Evolutionary conservation across 257 asterid species (phyloP).

Genomic region (Vinca minor): DNA sequence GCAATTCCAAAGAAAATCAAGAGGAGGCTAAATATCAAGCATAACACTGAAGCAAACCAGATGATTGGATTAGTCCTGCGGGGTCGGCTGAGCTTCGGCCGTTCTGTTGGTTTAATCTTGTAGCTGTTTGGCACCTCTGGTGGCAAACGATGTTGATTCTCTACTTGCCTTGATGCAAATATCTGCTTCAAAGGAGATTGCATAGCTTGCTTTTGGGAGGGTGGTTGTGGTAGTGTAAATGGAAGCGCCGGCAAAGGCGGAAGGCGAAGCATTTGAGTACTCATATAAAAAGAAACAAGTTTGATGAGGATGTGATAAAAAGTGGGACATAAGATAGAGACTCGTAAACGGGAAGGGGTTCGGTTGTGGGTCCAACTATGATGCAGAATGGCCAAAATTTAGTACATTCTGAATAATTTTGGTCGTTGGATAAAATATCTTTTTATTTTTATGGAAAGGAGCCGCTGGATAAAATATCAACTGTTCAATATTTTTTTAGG

Average conservation of each 20-base stretch:
- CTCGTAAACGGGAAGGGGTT: no score
- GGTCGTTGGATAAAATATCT: no score
- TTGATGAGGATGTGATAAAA: no score
- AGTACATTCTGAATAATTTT: no score
- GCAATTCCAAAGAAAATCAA: slow-evolving; percentile 63
- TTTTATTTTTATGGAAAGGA: no score
- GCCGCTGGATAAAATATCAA: no score
- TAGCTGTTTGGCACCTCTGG: slow-evolving; percentile 26
- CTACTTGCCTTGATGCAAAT: slow-evolving; percentile 30
- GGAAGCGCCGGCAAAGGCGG: slow-evolving; percentile 23
- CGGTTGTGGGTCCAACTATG: no score
- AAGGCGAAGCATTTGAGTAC: slow-evolving; percentile 30
- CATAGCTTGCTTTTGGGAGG: slow-evolving; percentile 23
- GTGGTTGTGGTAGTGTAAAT: slow-evolving; percentile 20
- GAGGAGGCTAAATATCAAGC: slow-evolving; percentile 59
- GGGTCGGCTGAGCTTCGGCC: slow-evolving; percentile 38
- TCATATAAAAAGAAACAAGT: slow-evolving; percentile 7
- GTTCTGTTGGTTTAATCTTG: slow-evolving; percentile 39
- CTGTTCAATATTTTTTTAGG: no score
- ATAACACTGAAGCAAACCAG: slow-evolving; percentile 64
- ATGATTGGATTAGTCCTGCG: slow-evolving; percentile 50
- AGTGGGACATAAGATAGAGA: no score
- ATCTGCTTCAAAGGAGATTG: slow-evolving; percentile 35
- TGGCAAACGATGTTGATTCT: slow-evolving; percentile 21
- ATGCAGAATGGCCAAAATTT: no score